Evolutionary conservation across 768 basidiomycete genomes (phyloP).

Genomic region (Boletus rubroflammeus): DNA sequence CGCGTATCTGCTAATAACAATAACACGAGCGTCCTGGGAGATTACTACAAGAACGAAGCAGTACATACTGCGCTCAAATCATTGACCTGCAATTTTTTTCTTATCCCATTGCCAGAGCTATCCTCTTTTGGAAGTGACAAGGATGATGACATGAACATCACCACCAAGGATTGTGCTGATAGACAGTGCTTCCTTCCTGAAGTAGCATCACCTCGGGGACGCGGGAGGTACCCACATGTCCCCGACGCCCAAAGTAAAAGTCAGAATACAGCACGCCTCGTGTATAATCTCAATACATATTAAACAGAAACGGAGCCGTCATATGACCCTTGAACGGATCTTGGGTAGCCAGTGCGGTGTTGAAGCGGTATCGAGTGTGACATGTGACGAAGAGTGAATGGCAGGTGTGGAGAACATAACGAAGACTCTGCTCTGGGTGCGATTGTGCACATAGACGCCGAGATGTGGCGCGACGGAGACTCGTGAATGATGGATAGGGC

Average conservation of each 20-base stretch:
- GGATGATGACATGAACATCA: slow-evolving; percentile 8
- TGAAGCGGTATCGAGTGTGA: slow-evolving; percentile 19
- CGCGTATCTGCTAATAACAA: not conserved
- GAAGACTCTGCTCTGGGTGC: slow-evolving; percentile 15
- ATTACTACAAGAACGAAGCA: not conserved
- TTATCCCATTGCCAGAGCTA: not conserved
- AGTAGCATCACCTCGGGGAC: slow-evolving; percentile 30
- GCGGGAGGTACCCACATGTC: slow-evolving; percentile 20
- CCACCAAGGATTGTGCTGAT: slow-evolving; percentile 9
- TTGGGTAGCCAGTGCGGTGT: slow-evolving; percentile 9
- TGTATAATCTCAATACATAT: slow-evolving; percentile 13
- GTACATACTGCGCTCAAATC: not conserved
- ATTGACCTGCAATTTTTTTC: not conserved
- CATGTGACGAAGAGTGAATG: slow-evolving; percentile 24
- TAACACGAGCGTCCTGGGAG: not conserved
- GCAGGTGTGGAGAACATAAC: slow-evolving; percentile 13
- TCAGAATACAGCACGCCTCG: slow-evolving; percentile 14
- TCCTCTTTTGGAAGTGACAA: not conserved
- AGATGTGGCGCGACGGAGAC: slow-evolving; percentile 37
- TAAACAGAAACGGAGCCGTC: slow-evolving; percentile 10
- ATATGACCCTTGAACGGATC: slow-evolving; percentile 10
- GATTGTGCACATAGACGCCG: slow-evolving; percentile 24
- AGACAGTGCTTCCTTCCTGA: slow-evolving; percentile 21
- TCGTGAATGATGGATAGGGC: slow-evolving; percentile 36
- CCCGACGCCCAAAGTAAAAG: slow-evolving; percentile 15